phyloP scores from a whole-genome alignment of 2,329 filamentous ascomycete genomes.

The Teratosphaeria zuluensis region DNA sequence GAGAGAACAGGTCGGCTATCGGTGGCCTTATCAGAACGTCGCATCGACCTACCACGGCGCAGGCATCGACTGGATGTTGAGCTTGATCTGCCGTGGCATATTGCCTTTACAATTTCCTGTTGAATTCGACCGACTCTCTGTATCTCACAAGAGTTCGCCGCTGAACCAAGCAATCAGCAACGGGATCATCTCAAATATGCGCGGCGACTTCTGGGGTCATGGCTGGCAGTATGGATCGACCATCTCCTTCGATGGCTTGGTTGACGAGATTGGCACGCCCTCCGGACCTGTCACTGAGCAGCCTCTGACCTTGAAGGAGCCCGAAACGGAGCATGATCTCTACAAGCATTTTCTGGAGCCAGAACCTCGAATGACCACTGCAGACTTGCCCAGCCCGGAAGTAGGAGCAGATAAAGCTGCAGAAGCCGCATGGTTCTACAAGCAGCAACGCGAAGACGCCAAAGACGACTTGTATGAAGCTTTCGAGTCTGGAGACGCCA shows the following conservation, averaged over 20 bases:
- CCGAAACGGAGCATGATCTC: slow-evolving; percentile 41
- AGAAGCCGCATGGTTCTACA: not conserved
- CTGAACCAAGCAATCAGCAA: not conserved
- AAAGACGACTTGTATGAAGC: slow-evolving; percentile 7
- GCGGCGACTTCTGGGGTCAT: not conserved
- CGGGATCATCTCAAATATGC: not conserved
- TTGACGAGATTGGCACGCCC: slow-evolving; percentile 1
- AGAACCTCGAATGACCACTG: not conserved
- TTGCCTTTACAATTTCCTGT: slow-evolving; percentile 23
- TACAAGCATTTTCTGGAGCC: slow-evolving; percentile 31
- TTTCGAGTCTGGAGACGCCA: slow-evolving; percentile 1
- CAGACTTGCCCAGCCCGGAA: not conserved
- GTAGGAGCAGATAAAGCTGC: slow-evolving; percentile 2
- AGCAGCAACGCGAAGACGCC: slow-evolving; percentile 4
- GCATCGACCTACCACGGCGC: slow-evolving; percentile 19
- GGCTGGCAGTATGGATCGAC: not conserved
- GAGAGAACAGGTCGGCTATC: slow-evolving; percentile 9
- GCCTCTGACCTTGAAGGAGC: slow-evolving; percentile 3
- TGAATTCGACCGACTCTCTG: not conserved
- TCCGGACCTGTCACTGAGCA: not conserved
- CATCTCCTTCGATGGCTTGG: not conserved
- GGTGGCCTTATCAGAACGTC: slow-evolving; percentile 7
- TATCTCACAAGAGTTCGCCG: not conserved
- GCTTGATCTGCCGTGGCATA: slow-evolving; percentile 25
- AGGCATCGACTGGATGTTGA: slow-evolving; percentile 28